Base-by-base conservation (phyloP, 192 early-diverging fungal genomes). In the Fimicolochytrium jonesii region DNA sequence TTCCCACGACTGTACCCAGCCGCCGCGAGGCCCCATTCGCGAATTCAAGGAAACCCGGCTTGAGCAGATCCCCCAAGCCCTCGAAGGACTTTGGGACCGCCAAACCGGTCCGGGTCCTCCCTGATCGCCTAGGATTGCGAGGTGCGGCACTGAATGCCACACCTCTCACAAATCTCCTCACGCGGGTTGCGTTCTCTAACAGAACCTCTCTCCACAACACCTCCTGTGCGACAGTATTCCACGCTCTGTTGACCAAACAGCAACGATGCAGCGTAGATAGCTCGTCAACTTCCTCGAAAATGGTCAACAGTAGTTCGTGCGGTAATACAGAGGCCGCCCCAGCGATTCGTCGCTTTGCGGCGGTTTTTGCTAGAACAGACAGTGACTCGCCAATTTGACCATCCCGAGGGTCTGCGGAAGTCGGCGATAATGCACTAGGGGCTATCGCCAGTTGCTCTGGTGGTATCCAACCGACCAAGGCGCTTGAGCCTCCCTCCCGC, bases 301-400 rank as follows among this genome's bases (percentile, higher is more conserved):
- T 69, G 48, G 36, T 11, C n/a, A 69, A 34, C 20, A 65, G 56
- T 3, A 69, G 39, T 30, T 69, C 67, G 7, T 63, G 60, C 31
- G 67, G 67, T 5, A 69, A 25, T 25, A 22, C 34, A 11, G 47
- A 50, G 46, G 32, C 65, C 22, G 47, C 7, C 18, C 33, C 25
- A 44, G 7, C 6, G 17, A 28, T 6, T n/a, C 39, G 56, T 18
- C n/a, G 18, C 23, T 4, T 15, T 4, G 55, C 18, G 4, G n/a
- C n/a, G n/a, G n/a, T n/a, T n/a, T n/a, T n/a, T n/a, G n/a, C n/a
- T n/a, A n/a, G n/a, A n/a, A n/a, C n/a, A n/a, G n/a, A n/a, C n/a
- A n/a, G n/a, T n/a, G n/a, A n/a, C n/a, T n/a, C n/a, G n/a, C n/a
- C n/a, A n/a, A n/a, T n/a, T n/a, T n/a, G n/a, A n/a, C n/a, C n/a